A percentile compares a stretch with the other conserved stretches of the same genome.
These are phyloP conservation scores for Metschnikowia koreensis DNA, from an alignment of 805 yeast genomes.

Conservation along the genomic window DNA sequence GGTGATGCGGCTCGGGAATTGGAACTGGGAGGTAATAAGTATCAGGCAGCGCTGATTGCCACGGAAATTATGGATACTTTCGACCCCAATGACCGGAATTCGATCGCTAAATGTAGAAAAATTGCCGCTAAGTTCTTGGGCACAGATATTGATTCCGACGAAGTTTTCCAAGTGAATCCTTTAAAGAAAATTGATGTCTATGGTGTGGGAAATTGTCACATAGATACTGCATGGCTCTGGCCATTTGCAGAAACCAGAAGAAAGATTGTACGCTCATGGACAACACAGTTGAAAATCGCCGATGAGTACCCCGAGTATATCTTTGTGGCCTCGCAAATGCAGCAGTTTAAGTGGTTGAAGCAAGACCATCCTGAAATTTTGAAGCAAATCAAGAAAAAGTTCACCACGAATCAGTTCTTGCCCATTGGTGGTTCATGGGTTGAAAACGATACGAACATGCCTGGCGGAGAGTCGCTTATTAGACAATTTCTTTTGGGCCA, in stretches of 20 bases:
- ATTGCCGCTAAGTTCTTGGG: conserved; percentile 69
- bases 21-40: conserved; percentile 65
- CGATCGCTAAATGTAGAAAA: conserved; percentile 62
- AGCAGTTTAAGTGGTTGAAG: conserved; percentile 90
- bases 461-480: conserved; percentile 86
- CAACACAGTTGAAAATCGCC: conserved; percentile 81
- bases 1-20: conserved; percentile 91
- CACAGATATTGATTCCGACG: conserved; percentile 55
- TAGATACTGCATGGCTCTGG: conserved; percentile 99
- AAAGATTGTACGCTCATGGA: conserved; percentile 92
- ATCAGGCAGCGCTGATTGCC: conserved; percentile 76
- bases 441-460: conserved; percentile 93
- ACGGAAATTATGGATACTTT: conserved; percentile 81
- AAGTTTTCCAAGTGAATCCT: conserved; percentile 42
- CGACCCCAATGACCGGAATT: conserved; percentile 62
- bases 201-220: conserved; percentile 93
- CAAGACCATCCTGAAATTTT: conserved; percentile 84
- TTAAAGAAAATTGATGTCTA: conserved; percentile 59
- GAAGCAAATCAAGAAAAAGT: conserved; percentile 59
- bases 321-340: conserved; percentile 94
- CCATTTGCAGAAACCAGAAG: conserved; percentile 97
- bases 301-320: conserved; percentile 89
- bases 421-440: conserved; percentile 99
- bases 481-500: conserved; percentile 92
- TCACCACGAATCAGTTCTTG: conserved; percentile 69